Evolutionary conservation across 2,329 filamentous ascomycete species (phyloP).

Genomic region (Botrytis paeoniae): DNA sequence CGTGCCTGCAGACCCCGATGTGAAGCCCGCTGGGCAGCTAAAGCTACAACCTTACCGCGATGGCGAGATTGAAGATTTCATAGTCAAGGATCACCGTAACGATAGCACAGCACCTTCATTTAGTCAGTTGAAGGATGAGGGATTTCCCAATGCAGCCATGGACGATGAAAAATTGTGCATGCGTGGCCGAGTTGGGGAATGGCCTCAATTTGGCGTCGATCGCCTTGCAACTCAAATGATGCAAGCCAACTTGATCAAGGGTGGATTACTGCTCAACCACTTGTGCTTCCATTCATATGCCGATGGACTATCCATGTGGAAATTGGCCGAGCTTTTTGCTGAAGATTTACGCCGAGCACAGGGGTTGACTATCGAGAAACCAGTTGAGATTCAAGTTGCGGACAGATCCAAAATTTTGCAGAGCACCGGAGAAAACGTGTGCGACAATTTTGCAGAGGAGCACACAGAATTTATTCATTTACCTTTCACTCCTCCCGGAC

Average conservation of each 20-base stretch:
- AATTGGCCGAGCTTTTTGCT: constrained; percentile 4
- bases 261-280: constrained; percentile 10
- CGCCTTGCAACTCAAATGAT: constrained; percentile 14
- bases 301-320: constrained; percentile 7
- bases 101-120: constrained; percentile 2
- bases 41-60: constrained; percentile 10
- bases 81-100: constrained; percentile 9
- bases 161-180: constrained; percentile 8
- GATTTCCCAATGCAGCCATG: constrained; percentile 14
- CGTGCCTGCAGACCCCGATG: constrained; percentile 10
- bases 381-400: constrained; percentile 4
- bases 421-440: constrained; percentile 5
- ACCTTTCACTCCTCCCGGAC: constrained; percentile 5
- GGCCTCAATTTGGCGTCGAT: constrained; percentile 11
- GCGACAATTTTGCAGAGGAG: neutral
- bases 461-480: constrained; percentile 7
- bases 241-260: constrained; percentile 13
- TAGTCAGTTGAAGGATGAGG: neutral
- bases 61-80: constrained; percentile 13
- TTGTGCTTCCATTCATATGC: constrained; percentile 8
- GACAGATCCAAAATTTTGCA: neutral
- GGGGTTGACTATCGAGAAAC: constrained; percentile 11
- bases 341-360: constrained; percentile 14
- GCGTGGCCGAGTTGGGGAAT: constrained; percentile 12
- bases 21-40: constrained; percentile 8